Evolutionary conservation across 2,329 filamentous ascomycete genomes (phyloP).

Genomic region (Fusarium tricinctum): DNA sequence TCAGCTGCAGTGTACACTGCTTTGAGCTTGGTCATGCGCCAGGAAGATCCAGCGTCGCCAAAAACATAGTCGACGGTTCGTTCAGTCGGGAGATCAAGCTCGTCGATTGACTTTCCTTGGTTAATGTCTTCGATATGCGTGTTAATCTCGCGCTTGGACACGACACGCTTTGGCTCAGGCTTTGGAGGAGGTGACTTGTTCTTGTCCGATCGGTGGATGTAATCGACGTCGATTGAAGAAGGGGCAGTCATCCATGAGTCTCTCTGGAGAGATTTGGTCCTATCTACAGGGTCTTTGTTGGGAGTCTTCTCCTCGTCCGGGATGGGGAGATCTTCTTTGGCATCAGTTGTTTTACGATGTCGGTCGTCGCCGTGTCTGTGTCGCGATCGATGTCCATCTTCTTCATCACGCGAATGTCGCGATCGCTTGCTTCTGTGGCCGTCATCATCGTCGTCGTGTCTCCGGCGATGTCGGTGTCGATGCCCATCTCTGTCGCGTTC

Average conservation of each 20-base stretch:
- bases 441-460: conserved; percentile 50
- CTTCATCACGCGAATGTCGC: conserved; percentile 55
- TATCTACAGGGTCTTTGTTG: conserved; percentile 46
- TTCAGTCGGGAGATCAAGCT: conserved; percentile 63
- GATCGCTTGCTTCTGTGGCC: conserved; percentile 50
- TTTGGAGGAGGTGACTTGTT: conserved; percentile 68
- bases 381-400: conserved; percentile 62
- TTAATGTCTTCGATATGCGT: conserved; percentile 71
- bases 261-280: conserved; percentile 66
- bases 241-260: conserved; percentile 93
- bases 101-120: conserved; percentile 59
- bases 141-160: conserved; percentile 88
- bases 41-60: conserved; percentile 89
- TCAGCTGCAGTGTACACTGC: conserved; percentile 85
- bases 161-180: conserved; percentile 75
- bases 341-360: conserved; percentile 60
- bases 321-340: conserved; percentile 65
- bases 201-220: conserved; percentile 73
- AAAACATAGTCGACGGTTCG: conserved; percentile 80
- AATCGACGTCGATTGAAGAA: conserved; percentile 87
- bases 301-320: conserved; percentile 64
- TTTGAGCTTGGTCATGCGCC: conserved; percentile 96
- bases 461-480: conserved; percentile 37
- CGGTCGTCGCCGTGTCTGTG: conserved; percentile 45
- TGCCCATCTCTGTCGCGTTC: conserved; percentile 44